Evolutionary conservation across 768 basidiomycete genomes (phyloP).

Genomic region (Ramaria sp.): DNA sequence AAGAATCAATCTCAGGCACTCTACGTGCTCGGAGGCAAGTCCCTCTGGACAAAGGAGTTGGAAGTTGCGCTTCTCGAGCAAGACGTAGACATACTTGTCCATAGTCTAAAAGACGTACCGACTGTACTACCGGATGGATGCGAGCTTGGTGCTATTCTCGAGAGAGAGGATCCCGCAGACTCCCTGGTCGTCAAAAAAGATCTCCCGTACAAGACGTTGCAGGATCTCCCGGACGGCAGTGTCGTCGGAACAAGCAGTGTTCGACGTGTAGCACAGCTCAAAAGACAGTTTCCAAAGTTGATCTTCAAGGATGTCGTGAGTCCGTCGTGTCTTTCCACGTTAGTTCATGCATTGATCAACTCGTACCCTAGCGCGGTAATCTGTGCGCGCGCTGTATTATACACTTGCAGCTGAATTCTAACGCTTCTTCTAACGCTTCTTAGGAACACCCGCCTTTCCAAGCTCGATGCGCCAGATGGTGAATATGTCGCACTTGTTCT

Average conservation of each 20-base stretch:
- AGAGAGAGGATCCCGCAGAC: slow-evolving; percentile 84
- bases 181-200: slow-evolving; percentile 79
- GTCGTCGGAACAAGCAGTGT: slow-evolving; percentile 96
- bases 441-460: slow-evolving; percentile 83
- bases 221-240: slow-evolving; percentile 77
- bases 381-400: slow-evolving; percentile 43
- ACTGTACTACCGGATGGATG: slow-evolving; percentile 79
- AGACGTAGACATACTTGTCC: slow-evolving; percentile 84
- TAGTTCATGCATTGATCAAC: background rate
- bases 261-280: slow-evolving; percentile 82
- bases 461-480: slow-evolving; percentile 76
- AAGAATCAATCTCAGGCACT: slow-evolving; percentile 81
- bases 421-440: slow-evolving; percentile 7
- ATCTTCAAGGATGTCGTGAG: slow-evolving; percentile 78
- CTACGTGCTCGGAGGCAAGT: slow-evolving; percentile 84
- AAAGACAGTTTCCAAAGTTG: slow-evolving; percentile 62
- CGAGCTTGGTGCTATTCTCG: slow-evolving; percentile 71
- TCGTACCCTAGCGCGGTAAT: slow-evolving; percentile 61
- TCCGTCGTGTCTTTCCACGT: background rate
- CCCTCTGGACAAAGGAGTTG: slow-evolving; percentile 94
- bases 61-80: slow-evolving; percentile 70
- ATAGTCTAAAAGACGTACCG: slow-evolving; percentile 89
- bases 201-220: slow-evolving; percentile 53
- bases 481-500: slow-evolving; percentile 85
- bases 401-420: background rate